Evolutionary conservation across 768 basidiomycete genomes (phyloP), one percentile per base, ranked within the genome.

Genomic region (Lactarius evosmus): DNA sequence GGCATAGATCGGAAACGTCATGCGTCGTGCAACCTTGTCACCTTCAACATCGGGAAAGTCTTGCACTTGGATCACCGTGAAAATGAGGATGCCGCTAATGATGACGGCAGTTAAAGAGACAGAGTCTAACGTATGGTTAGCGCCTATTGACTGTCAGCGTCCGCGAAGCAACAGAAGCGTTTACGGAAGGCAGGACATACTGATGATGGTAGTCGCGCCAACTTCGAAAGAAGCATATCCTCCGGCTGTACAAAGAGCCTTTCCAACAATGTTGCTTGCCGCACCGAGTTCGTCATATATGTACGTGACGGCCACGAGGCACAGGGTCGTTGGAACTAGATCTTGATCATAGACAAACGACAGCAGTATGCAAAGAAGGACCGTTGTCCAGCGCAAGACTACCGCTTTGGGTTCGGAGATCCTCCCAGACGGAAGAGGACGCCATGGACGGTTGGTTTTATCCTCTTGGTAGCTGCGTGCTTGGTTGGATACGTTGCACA

Each of bases 401-500:
- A 58, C 41, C 1, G 69, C 69, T 30, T 58, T 50, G 22, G 58
- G 9, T 38, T 56, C 68, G 12, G 69, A 50, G 34, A 72, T 66
- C 19, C 71, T 66, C 38, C 68, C 68, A 52, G 71, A 64, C 32
- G 71, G 69, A 16, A 72, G 67, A 36, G 71, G 71, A 6, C 71
- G 69, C 70, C 71, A 72, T 1, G 71, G 69, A 54, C 60, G 66
- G 30, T 72, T 72, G 29, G 57, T 36, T 7, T 63, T 66, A 61
- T 72, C 71, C 55, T 72, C 71, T 4, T 68, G 61, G 25, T 49
- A 49, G 51, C 65, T 66, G 22, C 61, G 66, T 22, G 64, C 62
- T 64, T 72, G 71, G 50, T 72, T 72, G 29, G 71, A 69, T 34
- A 71, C 66, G 60, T 69, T 69, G 66, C 66, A 72, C 51, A 67